These are phyloP conservation scores for Hawksworthiomyces lignivorus DNA, from an alignment of 2,329 filamentous ascomycete species.

Conservation along the genomic window DNA sequence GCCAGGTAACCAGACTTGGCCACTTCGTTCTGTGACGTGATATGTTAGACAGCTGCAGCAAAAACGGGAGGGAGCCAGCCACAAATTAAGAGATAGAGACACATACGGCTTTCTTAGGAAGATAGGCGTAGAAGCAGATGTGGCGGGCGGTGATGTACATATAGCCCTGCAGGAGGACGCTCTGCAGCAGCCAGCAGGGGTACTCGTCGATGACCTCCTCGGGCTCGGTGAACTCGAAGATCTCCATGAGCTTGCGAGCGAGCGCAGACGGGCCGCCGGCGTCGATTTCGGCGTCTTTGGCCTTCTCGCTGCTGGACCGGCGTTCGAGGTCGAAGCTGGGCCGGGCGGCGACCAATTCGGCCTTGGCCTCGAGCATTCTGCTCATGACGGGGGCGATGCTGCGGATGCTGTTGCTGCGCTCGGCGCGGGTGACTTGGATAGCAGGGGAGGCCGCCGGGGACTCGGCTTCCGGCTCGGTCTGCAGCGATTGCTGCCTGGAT, in stretches of 20 bases:
- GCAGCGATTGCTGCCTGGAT: background rate
- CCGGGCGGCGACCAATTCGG: constrained; percentile 48
- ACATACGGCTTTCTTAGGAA: constrained; percentile 82
- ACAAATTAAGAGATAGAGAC: no score
- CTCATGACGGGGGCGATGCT: constrained; percentile 65
- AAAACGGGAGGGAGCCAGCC: background rate
- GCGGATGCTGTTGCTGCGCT: constrained; percentile 23
- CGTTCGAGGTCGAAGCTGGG: constrained; percentile 50
- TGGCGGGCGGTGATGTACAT: constrained; percentile 92
- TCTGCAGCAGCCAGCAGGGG: constrained; percentile 87
- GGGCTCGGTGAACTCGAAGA: constrained; percentile 72
- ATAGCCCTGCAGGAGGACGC: constrained; percentile 84
- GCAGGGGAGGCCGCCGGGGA: constrained; percentile 14
- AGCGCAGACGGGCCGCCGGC: constrained; percentile 48
- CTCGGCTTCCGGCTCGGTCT: background rate
- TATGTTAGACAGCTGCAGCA: background rate
- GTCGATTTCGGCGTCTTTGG: constrained; percentile 18
- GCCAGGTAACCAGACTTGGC: constrained; percentile 82
- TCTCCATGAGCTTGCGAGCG: constrained; percentile 67
- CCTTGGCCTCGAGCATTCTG: constrained; percentile 66
- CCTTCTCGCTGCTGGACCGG: constrained; percentile 20
- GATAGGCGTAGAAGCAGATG: constrained; percentile 93
- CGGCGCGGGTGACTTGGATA: constrained; percentile 23
- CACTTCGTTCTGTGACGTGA: constrained; percentile 49
- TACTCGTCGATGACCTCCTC: constrained; percentile 91